Evolutionary conservation across 169 alveolate genomes (phyloP), one percentile per base, ranked within the genome.

Genomic region (Cryptosporidium xiaoi): DNA sequence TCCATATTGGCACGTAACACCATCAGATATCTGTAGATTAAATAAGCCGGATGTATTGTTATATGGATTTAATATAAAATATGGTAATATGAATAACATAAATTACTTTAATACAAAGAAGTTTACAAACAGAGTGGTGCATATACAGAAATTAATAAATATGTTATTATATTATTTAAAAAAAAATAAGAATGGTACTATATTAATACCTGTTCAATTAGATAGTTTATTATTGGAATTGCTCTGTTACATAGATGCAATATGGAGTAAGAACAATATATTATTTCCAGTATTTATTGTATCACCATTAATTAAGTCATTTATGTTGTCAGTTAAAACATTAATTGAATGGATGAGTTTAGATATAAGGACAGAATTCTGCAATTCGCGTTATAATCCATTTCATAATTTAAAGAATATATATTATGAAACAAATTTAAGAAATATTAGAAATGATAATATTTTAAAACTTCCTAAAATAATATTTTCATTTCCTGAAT

Each of bases 1-100:
- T 77, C 87, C 87, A 18, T 77, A 77, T 77, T 77, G 87, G 87
- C 87, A 77, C 51, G 87, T 77, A 27, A 77, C 87, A 34, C 87
- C 87, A n/a, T 56, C 87, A 27, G 87, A 77, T 50, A 31, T 77
- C 8, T 53, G 87, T 24, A 56, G 71, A 40, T 20, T 77, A 29
- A 77, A 77, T 48, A 40, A 50, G 18, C 87, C 87, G 33, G 87
- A 77, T 34, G 13, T 77, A 60, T 40, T 77, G 13, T 58, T 77
- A 40, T 24, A 40, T 60, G 71, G 87, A 16, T 36, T 77, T 27
- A 40, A 60, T 40, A 15, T 46, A 5, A 69, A 34, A n/a, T 31
- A 31, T 20, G 29, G 27, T 7, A n/a, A 16, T 5, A 53, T 13
- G 6, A 53, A 53, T 12, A 12, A 13, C 10, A 1, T 5, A 7